phyloP scores from a whole-genome alignment of 1,284 basidiomycete species.

The Singerocomus rubriflavus region DNA sequence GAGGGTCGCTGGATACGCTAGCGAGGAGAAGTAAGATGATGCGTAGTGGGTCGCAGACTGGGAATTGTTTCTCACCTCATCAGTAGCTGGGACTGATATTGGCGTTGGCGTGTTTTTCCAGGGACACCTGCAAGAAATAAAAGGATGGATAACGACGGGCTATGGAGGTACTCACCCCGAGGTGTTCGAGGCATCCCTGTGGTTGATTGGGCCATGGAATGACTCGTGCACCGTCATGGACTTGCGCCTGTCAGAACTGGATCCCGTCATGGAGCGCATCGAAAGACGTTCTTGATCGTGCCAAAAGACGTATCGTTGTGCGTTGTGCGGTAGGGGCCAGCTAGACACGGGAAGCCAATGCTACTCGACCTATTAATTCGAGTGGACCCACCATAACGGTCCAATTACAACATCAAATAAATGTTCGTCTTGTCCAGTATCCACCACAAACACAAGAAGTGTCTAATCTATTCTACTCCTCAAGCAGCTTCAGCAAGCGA shows the following conservation, averaged over 20 bases:
- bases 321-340: slow-evolving; percentile 2
- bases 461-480: slow-evolving; percentile 11
- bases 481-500: slow-evolving; percentile 40
- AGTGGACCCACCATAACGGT: no score
- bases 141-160: not conserved
- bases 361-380: no score
- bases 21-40: slow-evolving; percentile 9
- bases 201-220: slow-evolving; percentile 14
- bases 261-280: slow-evolving; percentile 10
- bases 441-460: not conserved
- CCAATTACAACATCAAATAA: not conserved
- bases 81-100: slow-evolving; percentile 18
- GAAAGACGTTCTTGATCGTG: slow-evolving; percentile 13
- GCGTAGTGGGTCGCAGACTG: not conserved
- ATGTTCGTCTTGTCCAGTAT: not conserved
- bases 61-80: slow-evolving; percentile 17
- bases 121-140: slow-evolving; percentile 5
- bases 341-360: not conserved
- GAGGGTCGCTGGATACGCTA: slow-evolving; percentile 9
- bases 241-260: slow-evolving; percentile 11
- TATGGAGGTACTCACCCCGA: slow-evolving; percentile 17
- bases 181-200: slow-evolving; percentile 32
- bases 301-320: slow-evolving; percentile 6
- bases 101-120: slow-evolving; percentile 27
- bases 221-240: slow-evolving; percentile 12